These are phyloP conservation scores for Aureobasidium lini DNA, from an alignment of 2,329 filamentous ascomycete genomes.

Conservation along the genomic window DNA sequence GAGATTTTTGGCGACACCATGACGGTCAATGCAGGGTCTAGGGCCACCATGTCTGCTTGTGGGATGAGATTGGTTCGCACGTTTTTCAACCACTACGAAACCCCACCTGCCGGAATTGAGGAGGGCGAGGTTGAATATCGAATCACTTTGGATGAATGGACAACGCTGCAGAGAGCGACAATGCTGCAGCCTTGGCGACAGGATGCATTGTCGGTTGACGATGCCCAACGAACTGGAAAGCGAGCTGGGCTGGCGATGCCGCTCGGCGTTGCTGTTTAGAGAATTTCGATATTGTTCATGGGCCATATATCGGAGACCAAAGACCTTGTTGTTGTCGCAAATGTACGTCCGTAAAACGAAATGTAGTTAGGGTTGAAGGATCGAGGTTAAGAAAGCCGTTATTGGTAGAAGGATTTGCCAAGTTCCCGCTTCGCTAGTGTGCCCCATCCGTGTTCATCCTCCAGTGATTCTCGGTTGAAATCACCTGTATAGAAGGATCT, in stretches of 20 bases:
- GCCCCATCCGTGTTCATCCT: not conserved
- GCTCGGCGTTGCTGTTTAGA: not conserved
- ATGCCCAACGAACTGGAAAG: not conserved
- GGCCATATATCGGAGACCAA: no score
- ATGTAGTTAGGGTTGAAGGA: not conserved
- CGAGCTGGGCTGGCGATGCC: not conserved
- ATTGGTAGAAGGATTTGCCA: not conserved
- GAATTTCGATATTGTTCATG: no score
- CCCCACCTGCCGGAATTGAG: not conserved
- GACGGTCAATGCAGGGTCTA: not conserved
- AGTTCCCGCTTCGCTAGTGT: not conserved
- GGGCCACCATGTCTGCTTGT: not conserved
- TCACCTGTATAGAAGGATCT: not conserved
- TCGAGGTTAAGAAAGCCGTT: not conserved
- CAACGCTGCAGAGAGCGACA: not conserved
- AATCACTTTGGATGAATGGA: not conserved
- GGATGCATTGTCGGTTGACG: not conserved
- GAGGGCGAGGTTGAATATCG: not conserved
- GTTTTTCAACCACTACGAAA: not conserved
- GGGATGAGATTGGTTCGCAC: not conserved
- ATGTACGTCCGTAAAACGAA: no score
- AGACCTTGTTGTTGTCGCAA: no score
- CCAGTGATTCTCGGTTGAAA: not conserved
- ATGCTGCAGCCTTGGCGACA: not conserved
- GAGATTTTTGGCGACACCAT: not conserved